Percentiles rank a stretch among this genome's conserved stretches.
Conservation (phyloP, 371 early-diverging fungal genomes). For the Dentiscutata heterogama region DNA sequence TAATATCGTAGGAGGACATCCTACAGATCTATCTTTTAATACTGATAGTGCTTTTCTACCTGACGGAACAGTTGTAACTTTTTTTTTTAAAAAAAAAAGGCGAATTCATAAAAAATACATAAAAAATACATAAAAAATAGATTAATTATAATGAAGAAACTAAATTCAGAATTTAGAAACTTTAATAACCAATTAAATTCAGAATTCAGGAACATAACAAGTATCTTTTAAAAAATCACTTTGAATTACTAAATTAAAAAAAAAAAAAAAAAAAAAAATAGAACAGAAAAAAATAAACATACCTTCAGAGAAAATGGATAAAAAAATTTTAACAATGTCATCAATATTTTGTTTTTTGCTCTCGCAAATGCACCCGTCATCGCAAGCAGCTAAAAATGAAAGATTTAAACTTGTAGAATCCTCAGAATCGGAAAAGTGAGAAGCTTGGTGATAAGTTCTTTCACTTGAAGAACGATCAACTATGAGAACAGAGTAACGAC, state of each 20-base stretch:
- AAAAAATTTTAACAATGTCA: slow-evolving; percentile 18
- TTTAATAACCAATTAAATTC: no score
- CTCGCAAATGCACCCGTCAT: slow-evolving; percentile 33
- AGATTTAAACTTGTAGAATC: neutral
- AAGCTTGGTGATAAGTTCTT: slow-evolving; percentile 10
- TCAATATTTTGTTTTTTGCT: slow-evolving; percentile 13
- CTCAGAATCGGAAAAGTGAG: neutral
- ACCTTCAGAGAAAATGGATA: slow-evolving; percentile 36
- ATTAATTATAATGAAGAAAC: no score
- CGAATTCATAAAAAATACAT: neutral
- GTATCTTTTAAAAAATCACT: no score
- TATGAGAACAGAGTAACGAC: slow-evolving; percentile 36
- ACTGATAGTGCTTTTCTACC: slow-evolving; percentile 17
- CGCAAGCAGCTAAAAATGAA: neutral
- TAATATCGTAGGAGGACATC: slow-evolving; percentile 26
- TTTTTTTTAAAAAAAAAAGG: neutral
- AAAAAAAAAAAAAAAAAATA: neutral
- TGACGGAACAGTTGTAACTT: slow-evolving; percentile 36
- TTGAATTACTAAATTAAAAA: no score
- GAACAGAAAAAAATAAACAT: neutral
- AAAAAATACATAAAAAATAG: neutral
- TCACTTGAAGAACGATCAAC: slow-evolving; percentile 41
- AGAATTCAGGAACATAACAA: no score
- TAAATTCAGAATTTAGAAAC: no score
- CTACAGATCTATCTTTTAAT: slow-evolving; percentile 4